Conservation (phyloP, 2,329 filamentous ascomycete species). For the Cryphonectria carpinicola region DNA sequence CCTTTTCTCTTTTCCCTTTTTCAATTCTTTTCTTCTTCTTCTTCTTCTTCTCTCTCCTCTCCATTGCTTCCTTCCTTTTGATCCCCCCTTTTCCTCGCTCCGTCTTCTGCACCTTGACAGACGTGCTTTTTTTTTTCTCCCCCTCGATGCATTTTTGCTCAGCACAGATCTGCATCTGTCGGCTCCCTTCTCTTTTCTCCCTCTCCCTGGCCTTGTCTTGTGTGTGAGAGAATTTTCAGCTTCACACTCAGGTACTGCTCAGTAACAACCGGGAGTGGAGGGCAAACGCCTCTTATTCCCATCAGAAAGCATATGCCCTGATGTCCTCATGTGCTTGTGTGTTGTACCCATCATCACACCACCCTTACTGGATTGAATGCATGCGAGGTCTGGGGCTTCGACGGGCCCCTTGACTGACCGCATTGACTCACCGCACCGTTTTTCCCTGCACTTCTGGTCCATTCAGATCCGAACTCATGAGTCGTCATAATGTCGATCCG, state of each 20-base stretch:
- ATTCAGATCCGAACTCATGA: slow-evolving; percentile 10
- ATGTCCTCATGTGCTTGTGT: slow-evolving; percentile 13
- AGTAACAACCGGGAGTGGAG: background rate
- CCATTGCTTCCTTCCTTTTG: background rate
- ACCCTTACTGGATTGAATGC: background rate
- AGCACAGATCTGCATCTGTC: background rate
- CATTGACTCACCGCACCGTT: slow-evolving; percentile 11
- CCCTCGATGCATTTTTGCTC: background rate
- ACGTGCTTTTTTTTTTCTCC: slow-evolving; percentile 8
- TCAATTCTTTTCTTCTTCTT: background rate
- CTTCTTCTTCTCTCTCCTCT: background rate
- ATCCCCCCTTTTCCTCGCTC: background rate
- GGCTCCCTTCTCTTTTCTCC: background rate
- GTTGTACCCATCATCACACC: background rate
- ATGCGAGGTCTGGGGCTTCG: background rate
- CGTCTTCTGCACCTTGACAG: background rate
- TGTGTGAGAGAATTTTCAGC: slow-evolving; percentile 5
- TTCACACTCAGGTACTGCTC: slow-evolving; percentile 7
- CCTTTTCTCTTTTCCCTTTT: slow-evolving; percentile 1
- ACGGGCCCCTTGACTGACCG: slow-evolving; percentile 15
- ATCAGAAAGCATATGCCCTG: slow-evolving; percentile 5
- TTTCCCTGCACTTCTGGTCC: slow-evolving; percentile 19
- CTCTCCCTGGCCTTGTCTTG: slow-evolving; percentile 6
- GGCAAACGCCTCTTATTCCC: slow-evolving; percentile 5
- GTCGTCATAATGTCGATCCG: slow-evolving; percentile 27